Evolutionary conservation across 768 basidiomycete species (phyloP).

Genomic region (Trametes elegans): DNA sequence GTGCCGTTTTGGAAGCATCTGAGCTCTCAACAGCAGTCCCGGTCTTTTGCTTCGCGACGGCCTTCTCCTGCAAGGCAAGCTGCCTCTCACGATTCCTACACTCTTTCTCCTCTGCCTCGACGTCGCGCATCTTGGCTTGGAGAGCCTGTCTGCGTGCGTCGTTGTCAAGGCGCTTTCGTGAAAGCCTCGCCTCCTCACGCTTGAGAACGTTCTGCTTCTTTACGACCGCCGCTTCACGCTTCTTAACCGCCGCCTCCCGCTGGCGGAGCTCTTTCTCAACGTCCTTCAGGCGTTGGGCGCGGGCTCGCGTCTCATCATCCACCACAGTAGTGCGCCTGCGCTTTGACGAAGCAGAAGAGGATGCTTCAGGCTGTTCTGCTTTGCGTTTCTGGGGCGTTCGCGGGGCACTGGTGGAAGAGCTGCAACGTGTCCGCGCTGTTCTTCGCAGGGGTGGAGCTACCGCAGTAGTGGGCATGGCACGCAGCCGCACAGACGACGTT

Average conservation of each 20-base stretch:
- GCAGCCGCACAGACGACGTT: not conserved
- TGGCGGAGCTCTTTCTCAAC: not conserved
- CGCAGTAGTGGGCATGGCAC: not conserved
- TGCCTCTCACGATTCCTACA: not conserved
- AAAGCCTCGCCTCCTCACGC: not conserved
- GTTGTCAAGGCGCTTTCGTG: not conserved
- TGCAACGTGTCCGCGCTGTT: not conserved
- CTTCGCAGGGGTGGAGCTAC: not conserved
- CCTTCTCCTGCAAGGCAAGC: not conserved
- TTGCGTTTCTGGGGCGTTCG: not conserved
- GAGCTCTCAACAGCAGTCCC: not conserved
- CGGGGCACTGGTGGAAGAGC: not conserved
- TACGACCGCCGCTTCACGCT: not conserved
- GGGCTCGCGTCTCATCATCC: not conserved
- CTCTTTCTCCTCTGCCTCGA: not conserved
- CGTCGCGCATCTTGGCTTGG: too few relatives aligned
- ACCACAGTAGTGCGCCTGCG: not conserved
- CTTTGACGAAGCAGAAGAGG: not conserved
- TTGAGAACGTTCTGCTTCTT: conserved; percentile 6
- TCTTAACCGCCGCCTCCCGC: conserved; percentile 1
- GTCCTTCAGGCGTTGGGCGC: not conserved
- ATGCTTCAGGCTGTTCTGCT: not conserved
- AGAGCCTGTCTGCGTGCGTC: too few relatives aligned
- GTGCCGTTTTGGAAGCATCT: too few relatives aligned
- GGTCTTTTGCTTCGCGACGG: not conserved